Evolutionary conservation across 2,329 filamentous ascomycete genomes (phyloP).

Genomic region (Biscogniauxia mediterranea): DNA sequence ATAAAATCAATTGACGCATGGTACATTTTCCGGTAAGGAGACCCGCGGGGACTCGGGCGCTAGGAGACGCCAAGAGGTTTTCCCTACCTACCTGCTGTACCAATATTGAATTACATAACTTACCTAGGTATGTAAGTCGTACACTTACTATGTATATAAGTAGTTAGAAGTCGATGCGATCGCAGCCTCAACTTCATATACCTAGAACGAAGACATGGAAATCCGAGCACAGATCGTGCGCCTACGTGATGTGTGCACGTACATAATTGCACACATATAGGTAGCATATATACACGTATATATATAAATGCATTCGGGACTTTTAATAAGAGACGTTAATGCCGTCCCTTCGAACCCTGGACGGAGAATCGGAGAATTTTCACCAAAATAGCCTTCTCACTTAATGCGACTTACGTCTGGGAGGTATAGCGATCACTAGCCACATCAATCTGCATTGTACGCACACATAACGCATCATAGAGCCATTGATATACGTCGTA

Average conservation of each 20-base stretch:
- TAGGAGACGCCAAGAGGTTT: constrained; percentile 12
- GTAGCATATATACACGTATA: constrained; percentile 3
- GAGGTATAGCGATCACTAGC: constrained; percentile 1
- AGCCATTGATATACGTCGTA: background rate
- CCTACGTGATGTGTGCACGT: background rate
- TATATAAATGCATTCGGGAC: constrained; percentile 2
- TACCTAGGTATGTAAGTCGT: no score
- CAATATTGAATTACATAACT: no score
- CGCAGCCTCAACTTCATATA: background rate
- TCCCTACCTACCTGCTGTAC: background rate
- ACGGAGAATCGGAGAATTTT: constrained; percentile 24
- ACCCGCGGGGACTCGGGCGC: constrained; percentile 2
- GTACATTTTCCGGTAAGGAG: constrained; percentile 15
- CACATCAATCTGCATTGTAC: background rate
- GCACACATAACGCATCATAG: background rate
- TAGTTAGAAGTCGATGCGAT: background rate
- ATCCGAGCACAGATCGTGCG: constrained; percentile 15
- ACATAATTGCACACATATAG: background rate
- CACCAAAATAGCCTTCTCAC: constrained; percentile 8
- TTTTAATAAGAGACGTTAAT: constrained; percentile 14
- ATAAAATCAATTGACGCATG: constrained; percentile 10
- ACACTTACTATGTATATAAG: no score
- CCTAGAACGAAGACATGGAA: constrained; percentile 11
- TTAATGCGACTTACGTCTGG: constrained; percentile 8
- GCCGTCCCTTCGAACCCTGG: constrained; percentile 16